Evolutionary conservation across 208 protist genomes (phyloP).

Genomic region (Trypanosoma rangeli): DNA sequence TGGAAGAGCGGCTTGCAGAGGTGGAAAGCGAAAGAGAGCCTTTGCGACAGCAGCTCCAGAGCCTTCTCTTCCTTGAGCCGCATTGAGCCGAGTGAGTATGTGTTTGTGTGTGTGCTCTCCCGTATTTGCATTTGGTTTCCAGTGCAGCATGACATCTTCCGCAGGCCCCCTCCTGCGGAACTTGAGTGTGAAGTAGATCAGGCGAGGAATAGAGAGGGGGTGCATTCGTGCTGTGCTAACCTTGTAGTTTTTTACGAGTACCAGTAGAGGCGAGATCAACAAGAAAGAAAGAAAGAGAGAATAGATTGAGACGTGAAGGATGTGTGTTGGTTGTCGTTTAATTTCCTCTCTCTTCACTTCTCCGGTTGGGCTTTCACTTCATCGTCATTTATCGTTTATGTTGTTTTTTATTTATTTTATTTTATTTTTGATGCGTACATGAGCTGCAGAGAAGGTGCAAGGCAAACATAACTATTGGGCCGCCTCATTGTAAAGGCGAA

Average conservation of each 20-base stretch:
- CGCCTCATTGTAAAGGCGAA: not conserved
- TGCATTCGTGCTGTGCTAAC: no score
- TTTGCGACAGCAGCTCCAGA: constrained; percentile 74
- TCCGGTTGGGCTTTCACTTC: no score
- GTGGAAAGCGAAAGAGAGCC: constrained; percentile 72
- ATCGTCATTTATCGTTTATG: no score
- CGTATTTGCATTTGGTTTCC: no score
- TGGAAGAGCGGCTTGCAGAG: constrained; percentile 63
- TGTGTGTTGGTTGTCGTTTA: not conserved
- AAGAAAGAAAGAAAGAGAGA: not conserved
- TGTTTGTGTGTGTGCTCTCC: not conserved
- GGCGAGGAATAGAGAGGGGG: no score
- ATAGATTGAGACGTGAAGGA: not conserved
- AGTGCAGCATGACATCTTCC: no score
- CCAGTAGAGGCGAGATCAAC: not conserved
- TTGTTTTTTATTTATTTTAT: constrained; percentile 18
- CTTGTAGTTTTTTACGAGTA: not conserved
- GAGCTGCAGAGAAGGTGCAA: not conserved
- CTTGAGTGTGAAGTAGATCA: no score
- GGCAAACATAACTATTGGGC: constrained; percentile 1
- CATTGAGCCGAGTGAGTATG: not conserved
- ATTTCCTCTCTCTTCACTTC: not conserved
- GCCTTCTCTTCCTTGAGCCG: constrained; percentile 36
- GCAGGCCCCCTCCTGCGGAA: no score
- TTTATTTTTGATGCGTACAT: constrained; percentile 12